Evolutionary conservation across 352 stramenopile genomes (phyloP), one percentile per base, ranked within the genome.

Genomic region (Globisporangium sylvaticum): DNA sequence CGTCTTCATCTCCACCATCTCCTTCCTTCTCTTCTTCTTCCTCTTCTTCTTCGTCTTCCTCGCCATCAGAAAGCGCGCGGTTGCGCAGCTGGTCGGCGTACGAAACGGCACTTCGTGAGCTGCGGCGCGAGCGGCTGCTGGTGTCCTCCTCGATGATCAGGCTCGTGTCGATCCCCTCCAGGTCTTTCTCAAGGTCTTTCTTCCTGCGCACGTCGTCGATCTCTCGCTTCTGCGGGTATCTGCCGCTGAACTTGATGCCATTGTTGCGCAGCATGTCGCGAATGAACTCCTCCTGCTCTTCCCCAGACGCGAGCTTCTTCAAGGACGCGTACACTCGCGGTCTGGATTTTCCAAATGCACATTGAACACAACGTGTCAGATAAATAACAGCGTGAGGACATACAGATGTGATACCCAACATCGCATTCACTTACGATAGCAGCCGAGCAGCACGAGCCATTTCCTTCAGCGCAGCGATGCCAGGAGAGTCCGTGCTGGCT

Each of bases 141-240:
- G 56, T 73, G 69, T 18, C 64, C 62, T 18, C 64, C 62, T 29
- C 66, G 62, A 95, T 90, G 67, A 95, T 95, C 15, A 91, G 66
- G 25, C 76, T 91, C 1, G 84, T 88, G 67, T 95, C 88, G 10
- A 95, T 95, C 14, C 87, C 88, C 55, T 95, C 88, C 32, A 94
- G 64, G 50, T 95, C 88, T 50, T 83, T 82, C 24, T 87, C 84
- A 29, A 89, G 75, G 6, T 79, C 80, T 10, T 77, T 75, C 69
- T 92, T 94, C 64, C 69, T 81, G 74, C 90, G 92, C 27, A 83
- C 77, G n/a, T 70, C 75, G 3, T 74, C 75, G 37, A 95, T 85
- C 22, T 95, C 88, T 10, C 72, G 70, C 56, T 80, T 84, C 32
- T 77, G 81, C 5, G 88, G 88, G 65, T 92, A 95, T 24, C 39